Percentiles rank a stretch among this genome's conserved stretches.
Conservation (phyloP, 345 rosid species). For the Firmiana major region DNA sequence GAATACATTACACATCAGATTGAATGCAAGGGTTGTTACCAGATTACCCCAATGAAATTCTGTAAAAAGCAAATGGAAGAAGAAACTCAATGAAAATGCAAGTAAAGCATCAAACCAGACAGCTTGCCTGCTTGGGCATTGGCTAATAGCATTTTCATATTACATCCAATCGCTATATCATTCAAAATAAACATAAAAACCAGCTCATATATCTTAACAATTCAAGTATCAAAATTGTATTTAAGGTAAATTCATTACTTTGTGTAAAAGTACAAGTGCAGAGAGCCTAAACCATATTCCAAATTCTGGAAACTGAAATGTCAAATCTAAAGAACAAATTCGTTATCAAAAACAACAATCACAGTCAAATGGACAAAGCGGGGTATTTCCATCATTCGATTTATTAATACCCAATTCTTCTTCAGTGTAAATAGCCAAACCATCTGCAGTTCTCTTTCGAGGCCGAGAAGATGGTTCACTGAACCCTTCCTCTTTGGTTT, state of each 20-base stretch:
- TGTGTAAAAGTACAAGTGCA: not conserved
- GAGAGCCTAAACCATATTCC: not conserved
- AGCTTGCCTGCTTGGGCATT: no score
- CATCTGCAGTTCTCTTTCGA: constrained; percentile 53
- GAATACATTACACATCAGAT: no score
- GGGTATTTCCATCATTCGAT: constrained; percentile 52
- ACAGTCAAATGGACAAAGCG: constrained; percentile 87
- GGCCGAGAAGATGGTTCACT: constrained; percentile 14
- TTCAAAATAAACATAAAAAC: not conserved
- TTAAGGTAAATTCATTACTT: not conserved
- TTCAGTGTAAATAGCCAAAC: constrained; percentile 51
- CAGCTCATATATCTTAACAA: not conserved
- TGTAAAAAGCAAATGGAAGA: no score
- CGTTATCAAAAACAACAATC: constrained; percentile 62
- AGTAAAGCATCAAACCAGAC: no score
- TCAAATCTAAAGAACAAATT: not conserved
- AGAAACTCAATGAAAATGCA: no score
- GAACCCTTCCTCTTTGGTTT: not conserved
- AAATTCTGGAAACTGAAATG: not conserved
- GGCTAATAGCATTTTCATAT: not conserved
- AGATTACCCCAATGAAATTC: no score
- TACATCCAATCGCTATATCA: not conserved
- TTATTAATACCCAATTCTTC: constrained; percentile 65
- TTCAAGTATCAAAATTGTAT: not conserved
- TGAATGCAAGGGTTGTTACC: no score